Evolutionary conservation across 129 eudicot genomes (phyloP), one percentile per base, ranked within the genome.

Genomic region (Lactuca sativa): DNA sequence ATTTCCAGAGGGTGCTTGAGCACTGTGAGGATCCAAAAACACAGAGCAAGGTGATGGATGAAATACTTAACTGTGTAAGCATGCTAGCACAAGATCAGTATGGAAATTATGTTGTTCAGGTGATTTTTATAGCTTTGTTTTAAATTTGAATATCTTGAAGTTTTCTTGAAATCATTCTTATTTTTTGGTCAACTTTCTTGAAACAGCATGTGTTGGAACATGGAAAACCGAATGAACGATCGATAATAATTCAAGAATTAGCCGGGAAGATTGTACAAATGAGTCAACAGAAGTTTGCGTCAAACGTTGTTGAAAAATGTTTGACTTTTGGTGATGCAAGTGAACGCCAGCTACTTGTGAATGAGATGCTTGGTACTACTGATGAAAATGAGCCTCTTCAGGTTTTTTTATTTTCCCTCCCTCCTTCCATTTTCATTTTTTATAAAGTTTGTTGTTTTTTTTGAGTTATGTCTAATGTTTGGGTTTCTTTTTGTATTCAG

Each of bases 211-310:
- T 91, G 56, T 81, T 90, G 83, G 91, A 90, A 81, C 95, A 87
- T 62, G 97, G 97, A 21, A 87, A 85, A 71, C 97, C 97, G 7
- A 73, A 85, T 66, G 97, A 90, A 58, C 87, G 91, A 7, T 72
- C 97, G 6, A 61, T 83, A 25, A 90, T 90, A 66, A 90, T 87
- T 34, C 84, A 83, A 73, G 97, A 87, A 68, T 70, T 90, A 59
- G 95, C 97, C 16, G 97, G 97, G 69, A 85, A 83, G 83, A 90
- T 90, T 34, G 95, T 90, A 69, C 95, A 85, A 56, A 90, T 90
- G 97, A 90, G 95, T 71, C 97, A 87, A 78, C 97, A 90, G 80
- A 90, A 90, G 70, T 90, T 90, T 59, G 97, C 97, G 25, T 90
- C 97, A 5, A 87, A 90, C 72, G 97, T 90, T 37, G 95, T 88